phyloP scores from a whole-genome alignment of 768 basidiomycete genomes.

The Lentinula raphanica region DNA sequence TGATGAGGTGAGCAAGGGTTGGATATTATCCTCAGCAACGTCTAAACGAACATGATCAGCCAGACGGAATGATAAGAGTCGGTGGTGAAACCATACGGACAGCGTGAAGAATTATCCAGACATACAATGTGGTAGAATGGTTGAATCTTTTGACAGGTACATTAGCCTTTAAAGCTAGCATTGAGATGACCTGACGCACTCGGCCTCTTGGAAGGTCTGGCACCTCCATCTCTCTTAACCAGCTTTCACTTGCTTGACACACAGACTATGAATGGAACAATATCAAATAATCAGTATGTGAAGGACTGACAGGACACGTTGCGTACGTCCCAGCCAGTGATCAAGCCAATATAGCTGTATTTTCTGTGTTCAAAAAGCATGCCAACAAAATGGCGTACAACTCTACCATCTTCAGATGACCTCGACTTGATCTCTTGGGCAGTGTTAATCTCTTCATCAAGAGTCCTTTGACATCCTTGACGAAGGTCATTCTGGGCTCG shows the following conservation, averaged over 20 bases:
- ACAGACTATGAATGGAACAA: slow-evolving; percentile 14
- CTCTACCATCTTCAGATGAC: slow-evolving; percentile 4
- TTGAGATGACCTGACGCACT: slow-evolving; percentile 17
- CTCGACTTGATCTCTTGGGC: slow-evolving; percentile 22
- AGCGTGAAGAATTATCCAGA: slow-evolving; percentile 29
- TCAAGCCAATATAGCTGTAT: slow-evolving; percentile 37
- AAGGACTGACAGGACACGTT: neutral
- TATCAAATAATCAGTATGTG: neutral
- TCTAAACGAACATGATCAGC: slow-evolving; percentile 14
- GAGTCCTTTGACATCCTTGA: slow-evolving; percentile 22
- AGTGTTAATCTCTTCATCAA: slow-evolving; percentile 25
- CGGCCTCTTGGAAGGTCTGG: slow-evolving; percentile 33
- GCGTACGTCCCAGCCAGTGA: slow-evolving; percentile 47
- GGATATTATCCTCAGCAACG: slow-evolving; percentile 32
- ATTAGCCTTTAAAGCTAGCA: neutral
- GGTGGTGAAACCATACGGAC: slow-evolving; percentile 22
- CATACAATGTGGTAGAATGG: slow-evolving; percentile 43
- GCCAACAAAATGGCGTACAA: slow-evolving; percentile 42
- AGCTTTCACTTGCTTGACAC: slow-evolving; percentile 36
- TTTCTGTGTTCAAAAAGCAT: slow-evolving; percentile 38
- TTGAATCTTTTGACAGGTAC: slow-evolving; percentile 14
- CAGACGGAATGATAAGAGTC: neutral
- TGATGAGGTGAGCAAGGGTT: slow-evolving; percentile 4
- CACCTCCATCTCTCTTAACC: slow-evolving; percentile 40
- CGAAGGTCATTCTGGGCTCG: neutral